Evolutionary conservation across 2,329 filamentous ascomycete species (phyloP).

Genomic region (Gaeumannomyces sp.): DNA sequence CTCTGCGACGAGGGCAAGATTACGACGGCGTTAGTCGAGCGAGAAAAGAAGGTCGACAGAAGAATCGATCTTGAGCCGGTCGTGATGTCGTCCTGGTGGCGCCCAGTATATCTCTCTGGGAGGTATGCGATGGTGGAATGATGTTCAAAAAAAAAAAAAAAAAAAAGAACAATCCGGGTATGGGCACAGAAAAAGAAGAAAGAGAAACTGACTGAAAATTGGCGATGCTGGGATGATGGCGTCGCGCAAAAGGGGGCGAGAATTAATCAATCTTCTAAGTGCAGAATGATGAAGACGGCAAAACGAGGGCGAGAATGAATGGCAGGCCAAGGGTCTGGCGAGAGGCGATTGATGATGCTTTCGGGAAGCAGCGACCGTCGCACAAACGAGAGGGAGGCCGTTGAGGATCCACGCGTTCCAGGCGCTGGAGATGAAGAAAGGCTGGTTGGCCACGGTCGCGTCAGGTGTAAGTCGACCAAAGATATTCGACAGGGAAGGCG

Average conservation of each 20-base stretch:
- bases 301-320: not conserved
- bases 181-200: no score
- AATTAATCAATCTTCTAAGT: not conserved
- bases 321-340: not conserved
- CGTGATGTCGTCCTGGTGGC: conserved; percentile 2
- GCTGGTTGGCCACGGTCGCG: not conserved
- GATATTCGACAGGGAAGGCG: not conserved
- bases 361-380: not conserved
- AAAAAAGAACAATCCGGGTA: not conserved
- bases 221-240: not conserved
- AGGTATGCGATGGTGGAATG: conserved; percentile 1
- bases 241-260: not conserved
- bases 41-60: not conserved
- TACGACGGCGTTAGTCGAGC: conserved; percentile 1
- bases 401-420: not conserved
- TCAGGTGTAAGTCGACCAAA: not conserved
- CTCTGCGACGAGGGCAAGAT: conserved; percentile 3
- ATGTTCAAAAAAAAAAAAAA: conserved; percentile 5
- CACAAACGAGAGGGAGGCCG: not conserved
- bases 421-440: not conserved
- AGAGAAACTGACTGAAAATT: conserved; percentile 7
- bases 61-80: conserved; percentile 8
- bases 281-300: not conserved
- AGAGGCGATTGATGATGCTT: not conserved
- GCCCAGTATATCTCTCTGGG: conserved; percentile 8